A percentile compares a stretch with the other conserved stretches of the same genome.
These are phyloP conservation scores for Phytophthora sansomeana DNA, from an alignment of 352 stramenopile species.

Conservation along the genomic window DNA sequence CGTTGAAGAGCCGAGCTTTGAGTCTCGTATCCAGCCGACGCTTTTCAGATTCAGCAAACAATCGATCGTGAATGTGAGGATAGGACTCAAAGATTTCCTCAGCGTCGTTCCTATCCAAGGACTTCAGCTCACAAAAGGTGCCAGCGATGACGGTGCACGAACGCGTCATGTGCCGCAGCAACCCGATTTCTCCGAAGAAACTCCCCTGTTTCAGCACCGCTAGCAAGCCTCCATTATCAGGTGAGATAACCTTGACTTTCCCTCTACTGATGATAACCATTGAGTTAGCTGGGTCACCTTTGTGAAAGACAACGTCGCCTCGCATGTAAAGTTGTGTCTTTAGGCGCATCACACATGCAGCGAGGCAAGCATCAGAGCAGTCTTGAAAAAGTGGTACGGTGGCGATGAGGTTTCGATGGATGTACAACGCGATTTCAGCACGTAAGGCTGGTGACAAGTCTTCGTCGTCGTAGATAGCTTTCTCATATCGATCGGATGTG, in stretches of 20 bases:
- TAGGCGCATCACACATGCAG: slow-evolving; percentile 62
- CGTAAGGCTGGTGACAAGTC: slow-evolving; percentile 62
- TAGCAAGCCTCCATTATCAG: slow-evolving; percentile 57
- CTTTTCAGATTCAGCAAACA: slow-evolving; percentile 67
- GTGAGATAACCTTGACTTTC: slow-evolving; percentile 70
- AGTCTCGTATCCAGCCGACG: slow-evolving; percentile 54
- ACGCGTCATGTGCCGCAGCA: slow-evolving; percentile 64
- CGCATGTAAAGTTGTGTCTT: slow-evolving; percentile 70
- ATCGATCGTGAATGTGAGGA: slow-evolving; percentile 62
- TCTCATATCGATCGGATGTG: slow-evolving; percentile 71
- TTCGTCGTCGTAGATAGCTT: slow-evolving; percentile 75
- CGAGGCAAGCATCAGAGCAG: slow-evolving; percentile 64
- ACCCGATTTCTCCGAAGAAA: slow-evolving; percentile 72
- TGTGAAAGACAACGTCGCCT: slow-evolving; percentile 69
- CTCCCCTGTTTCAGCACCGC: slow-evolving; percentile 67
- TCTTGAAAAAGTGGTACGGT: slow-evolving; percentile 68
- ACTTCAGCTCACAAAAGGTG: slow-evolving; percentile 74
- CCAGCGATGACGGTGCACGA: slow-evolving; percentile 63
- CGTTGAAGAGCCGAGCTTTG: slow-evolving; percentile 57
- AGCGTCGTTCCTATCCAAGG: slow-evolving; percentile 49
- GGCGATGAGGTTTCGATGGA: slow-evolving; percentile 61
- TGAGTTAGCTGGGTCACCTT: slow-evolving; percentile 58
- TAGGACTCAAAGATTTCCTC: slow-evolving; percentile 71
- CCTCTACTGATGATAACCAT: slow-evolving; percentile 75
- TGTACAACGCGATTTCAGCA: slow-evolving; percentile 68